These are phyloP conservation scores for Clonostachys solani DNA, from an alignment of 2,329 filamentous ascomycete genomes.

Conservation along the genomic window DNA sequence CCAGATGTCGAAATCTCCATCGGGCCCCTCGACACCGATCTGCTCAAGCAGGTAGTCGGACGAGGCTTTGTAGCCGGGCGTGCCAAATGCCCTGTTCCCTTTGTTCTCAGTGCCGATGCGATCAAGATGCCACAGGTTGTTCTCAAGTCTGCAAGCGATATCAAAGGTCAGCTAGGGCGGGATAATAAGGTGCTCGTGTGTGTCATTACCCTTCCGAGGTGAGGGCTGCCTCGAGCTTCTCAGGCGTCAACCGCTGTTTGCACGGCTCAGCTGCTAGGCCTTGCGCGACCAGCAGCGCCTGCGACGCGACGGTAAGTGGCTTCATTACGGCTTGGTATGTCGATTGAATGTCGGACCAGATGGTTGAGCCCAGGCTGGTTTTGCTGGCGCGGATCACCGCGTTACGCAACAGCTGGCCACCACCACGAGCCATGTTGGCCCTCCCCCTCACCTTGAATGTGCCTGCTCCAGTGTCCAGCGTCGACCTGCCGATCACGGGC, in stretches of 20 bases:
- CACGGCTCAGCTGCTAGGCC: background rate
- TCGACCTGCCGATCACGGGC: too few relatives aligned
- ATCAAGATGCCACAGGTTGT: slow-evolving; percentile 40
- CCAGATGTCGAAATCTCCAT: slow-evolving; percentile 30
- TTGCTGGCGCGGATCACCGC: too few relatives aligned
- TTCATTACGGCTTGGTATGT: too few relatives aligned
- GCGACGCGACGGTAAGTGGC: too few relatives aligned
- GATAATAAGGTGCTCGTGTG: background rate
- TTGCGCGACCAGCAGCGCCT: too few relatives aligned
- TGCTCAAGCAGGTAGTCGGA: slow-evolving; percentile 38
- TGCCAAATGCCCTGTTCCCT: slow-evolving; percentile 47
- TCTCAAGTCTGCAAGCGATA: slow-evolving; percentile 31
- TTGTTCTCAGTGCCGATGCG: slow-evolving; percentile 41
- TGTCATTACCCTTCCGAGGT: background rate
- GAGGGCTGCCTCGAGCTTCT: background rate
- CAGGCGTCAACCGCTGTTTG: background rate
- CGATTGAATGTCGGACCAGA: too few relatives aligned
- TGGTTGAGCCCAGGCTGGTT: too few relatives aligned
- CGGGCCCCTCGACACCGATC: slow-evolving; percentile 5
- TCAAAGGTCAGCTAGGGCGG: background rate
- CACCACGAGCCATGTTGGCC: too few relatives aligned
- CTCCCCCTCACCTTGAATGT: too few relatives aligned
- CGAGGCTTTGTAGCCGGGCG: slow-evolving; percentile 45
- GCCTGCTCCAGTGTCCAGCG: too few relatives aligned
- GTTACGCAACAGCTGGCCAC: too few relatives aligned